These are phyloP conservation scores for Solanum paucissectum DNA, from an alignment of 257 asterid species.

Conservation along the genomic window DNA sequence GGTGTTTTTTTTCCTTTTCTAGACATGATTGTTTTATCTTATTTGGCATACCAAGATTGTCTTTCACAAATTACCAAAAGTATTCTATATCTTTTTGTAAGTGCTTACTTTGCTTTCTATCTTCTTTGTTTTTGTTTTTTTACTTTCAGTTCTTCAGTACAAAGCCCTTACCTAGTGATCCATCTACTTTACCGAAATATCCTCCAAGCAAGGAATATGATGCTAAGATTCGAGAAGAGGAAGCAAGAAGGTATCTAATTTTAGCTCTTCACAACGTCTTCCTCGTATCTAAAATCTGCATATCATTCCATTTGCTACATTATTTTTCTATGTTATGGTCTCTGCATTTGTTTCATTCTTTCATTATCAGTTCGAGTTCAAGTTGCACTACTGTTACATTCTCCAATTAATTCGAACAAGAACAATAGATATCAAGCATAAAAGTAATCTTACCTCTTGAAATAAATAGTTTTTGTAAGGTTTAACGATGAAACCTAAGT, in stretches of 20 bases:
- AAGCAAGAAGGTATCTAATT: slow-evolving; percentile 30
- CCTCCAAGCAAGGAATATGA: slow-evolving; percentile 48
- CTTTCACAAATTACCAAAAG: neutral
- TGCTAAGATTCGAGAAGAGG: slow-evolving; percentile 35
- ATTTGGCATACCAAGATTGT: neutral
- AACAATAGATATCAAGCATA: neutral
- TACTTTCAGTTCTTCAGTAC: slow-evolving; percentile 33
- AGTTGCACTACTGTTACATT: neutral
- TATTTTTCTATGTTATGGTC: neutral
- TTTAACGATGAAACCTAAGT: neutral
- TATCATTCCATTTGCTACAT: neutral
- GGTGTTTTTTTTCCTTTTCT: neutral
- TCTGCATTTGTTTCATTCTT: neutral
- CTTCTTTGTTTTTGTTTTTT: neutral
- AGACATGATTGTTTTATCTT: neutral
- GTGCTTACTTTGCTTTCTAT: neutral
- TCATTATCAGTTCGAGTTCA: neutral
- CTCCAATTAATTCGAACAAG: neutral
- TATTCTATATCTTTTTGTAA: neutral
- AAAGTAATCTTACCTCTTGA: neutral
- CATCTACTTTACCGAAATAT: slow-evolving; percentile 38
- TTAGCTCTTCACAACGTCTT: neutral
- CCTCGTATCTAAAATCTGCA: neutral
- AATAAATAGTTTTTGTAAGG: neutral
- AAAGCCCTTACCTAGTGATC: slow-evolving; percentile 42